Percentiles rank a stretch among this genome's conserved stretches.
Evolutionary conservation across 768 basidiomycete species (phyloP).

Genomic region (Tulasnella sp.): DNA sequence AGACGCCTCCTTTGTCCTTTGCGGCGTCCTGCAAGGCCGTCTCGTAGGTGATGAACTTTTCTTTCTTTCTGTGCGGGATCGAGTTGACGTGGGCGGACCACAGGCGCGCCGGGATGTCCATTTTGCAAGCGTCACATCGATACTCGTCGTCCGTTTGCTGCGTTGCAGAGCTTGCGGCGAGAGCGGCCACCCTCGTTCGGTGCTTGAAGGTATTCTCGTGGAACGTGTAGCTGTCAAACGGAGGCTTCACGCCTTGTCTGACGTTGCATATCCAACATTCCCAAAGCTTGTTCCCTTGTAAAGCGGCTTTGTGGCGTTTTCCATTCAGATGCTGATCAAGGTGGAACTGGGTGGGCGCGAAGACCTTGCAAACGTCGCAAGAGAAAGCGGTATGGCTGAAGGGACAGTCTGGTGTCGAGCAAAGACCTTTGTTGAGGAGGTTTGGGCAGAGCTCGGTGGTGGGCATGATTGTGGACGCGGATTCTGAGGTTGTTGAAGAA

Average conservation of each 20-base stretch:
- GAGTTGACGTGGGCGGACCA: not conserved
- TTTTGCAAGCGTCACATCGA: not conserved
- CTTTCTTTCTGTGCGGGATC: not conserved
- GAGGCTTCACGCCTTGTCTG: not conserved
- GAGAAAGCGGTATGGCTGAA: not conserved
- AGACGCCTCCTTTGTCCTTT: constrained; percentile 3
- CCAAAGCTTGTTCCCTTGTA: not conserved
- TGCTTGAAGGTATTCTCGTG: not conserved
- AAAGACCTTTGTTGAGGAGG: constrained; percentile 1
- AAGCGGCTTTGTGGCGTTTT: not conserved
- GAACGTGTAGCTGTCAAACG: not conserved
- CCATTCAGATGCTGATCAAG: constrained; percentile 7
- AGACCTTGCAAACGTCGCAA: constrained; percentile 7
- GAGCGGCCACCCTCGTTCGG: not conserved
- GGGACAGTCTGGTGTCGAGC: constrained; percentile 2
- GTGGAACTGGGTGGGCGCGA: not conserved
- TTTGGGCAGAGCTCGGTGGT: constrained; percentile 3
- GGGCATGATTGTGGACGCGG: not conserved
- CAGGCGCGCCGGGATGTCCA: not conserved
- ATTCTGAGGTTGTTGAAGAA: not conserved
- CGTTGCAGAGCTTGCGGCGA: not conserved
- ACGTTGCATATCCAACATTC: constrained; percentile 8
- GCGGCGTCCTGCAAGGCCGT: not conserved
- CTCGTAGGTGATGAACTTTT: not conserved
- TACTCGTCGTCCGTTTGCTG: not conserved